A percentile compares a stretch with the other conserved stretches of the same genome.
Conservation (phyloP, 2,329 filamentous ascomycete species). For the Gaeumannomyces sp. region DNA sequence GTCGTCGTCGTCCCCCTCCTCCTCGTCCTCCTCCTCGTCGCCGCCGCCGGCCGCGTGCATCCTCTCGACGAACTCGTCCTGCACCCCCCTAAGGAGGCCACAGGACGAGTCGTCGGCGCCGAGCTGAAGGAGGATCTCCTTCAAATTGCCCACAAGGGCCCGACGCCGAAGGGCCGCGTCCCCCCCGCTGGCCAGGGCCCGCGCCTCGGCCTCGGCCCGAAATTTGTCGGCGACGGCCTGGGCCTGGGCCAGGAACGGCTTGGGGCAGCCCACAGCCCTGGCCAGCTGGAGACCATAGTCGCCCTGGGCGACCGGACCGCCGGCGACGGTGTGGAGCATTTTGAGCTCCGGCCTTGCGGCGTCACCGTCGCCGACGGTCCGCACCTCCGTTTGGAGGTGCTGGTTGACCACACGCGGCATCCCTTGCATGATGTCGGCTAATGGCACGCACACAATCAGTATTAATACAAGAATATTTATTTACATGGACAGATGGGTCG, state of each 20-base stretch:
- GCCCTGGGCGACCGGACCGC: constrained; percentile 62
- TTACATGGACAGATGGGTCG: too few species aligned
- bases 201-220: constrained; percentile 33
- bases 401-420: constrained; percentile 75
- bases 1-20: not conserved
- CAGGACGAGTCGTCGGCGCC: not conserved
- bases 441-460: not conserved
- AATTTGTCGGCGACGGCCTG: constrained; percentile 59
- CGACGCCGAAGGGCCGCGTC: not conserved
- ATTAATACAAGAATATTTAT: not conserved
- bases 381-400: constrained; percentile 68
- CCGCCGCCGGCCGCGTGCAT: not conserved
- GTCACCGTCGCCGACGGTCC: constrained; percentile 17
- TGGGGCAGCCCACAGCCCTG: constrained; percentile 65
- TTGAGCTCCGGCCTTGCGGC: constrained; percentile 56
- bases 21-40: not conserved
- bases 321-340: constrained; percentile 80
- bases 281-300: constrained; percentile 85
- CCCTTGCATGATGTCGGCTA: constrained; percentile 65
- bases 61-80: constrained; percentile 5
- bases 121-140: not conserved
- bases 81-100: not conserved
- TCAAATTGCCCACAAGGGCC: not conserved
- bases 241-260: constrained; percentile 60
- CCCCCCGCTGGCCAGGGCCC: not conserved